These are phyloP conservation scores for Kwoniella mangroviensis DNA, from an alignment of 768 basidiomycete species.

Conservation along the genomic window DNA sequence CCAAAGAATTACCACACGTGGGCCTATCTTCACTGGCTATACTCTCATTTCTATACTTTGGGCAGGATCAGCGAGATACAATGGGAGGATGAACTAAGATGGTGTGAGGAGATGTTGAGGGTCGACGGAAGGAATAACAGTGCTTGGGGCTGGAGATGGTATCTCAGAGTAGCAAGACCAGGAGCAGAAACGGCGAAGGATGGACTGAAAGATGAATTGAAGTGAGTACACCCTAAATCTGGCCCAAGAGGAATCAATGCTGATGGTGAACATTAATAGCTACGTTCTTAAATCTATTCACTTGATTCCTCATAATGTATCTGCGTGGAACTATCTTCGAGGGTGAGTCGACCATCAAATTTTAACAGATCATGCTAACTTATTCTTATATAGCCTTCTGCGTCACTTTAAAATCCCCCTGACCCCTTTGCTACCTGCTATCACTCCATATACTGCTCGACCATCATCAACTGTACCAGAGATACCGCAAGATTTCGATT, in stretches of 20 bases:
- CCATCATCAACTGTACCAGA: conserved; percentile 42
- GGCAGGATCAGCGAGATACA: conserved; percentile 39
- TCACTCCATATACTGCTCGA: conserved; percentile 66
- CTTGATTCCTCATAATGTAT: conserved; percentile 86
- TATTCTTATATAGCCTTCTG: conserved; percentile 58
- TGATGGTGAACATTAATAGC: conserved; percentile 57
- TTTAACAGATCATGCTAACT: background rate
- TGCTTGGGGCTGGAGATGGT: conserved; percentile 94
- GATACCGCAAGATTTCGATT: conserved; percentile 24
- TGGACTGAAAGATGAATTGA: conserved; percentile 71
- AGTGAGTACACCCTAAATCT: conserved; percentile 63
- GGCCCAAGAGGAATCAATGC: background rate
- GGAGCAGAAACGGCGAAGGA: conserved; percentile 66
- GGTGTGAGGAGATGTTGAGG: conserved; percentile 58
- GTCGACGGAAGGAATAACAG: conserved; percentile 92
- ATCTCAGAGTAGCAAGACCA: conserved; percentile 68
- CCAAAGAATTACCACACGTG: conserved; percentile 99
- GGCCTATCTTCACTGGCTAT: conserved; percentile 95
- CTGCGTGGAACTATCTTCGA: conserved; percentile 96
- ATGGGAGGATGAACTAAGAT: conserved; percentile 50
- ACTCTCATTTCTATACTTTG: conserved; percentile 69
- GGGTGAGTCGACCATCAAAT: conserved; percentile 57
- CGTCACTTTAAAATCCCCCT: conserved; percentile 68
- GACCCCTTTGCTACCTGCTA: conserved; percentile 65
- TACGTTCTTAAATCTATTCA: conserved; percentile 83